Conservation (phyloP, 805 yeast species). For the Yarrowia deformans region DNA sequence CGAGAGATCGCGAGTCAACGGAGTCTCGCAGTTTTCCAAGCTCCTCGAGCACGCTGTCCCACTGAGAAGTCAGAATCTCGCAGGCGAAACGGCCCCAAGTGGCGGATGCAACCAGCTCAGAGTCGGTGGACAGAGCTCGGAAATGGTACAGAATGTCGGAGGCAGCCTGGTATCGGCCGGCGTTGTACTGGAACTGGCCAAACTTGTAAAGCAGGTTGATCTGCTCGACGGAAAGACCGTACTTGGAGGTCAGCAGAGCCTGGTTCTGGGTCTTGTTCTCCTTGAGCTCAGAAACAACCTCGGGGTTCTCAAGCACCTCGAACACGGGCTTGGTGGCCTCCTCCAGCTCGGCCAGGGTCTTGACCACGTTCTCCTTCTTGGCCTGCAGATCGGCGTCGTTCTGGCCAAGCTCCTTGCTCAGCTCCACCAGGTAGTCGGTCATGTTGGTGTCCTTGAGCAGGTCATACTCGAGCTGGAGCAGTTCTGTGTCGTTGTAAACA, state of each 20-base stretch:
- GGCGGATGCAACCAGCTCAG: constrained; percentile 60
- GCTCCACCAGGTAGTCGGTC: constrained; percentile 59
- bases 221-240: constrained; percentile 55
- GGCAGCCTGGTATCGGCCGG: constrained; percentile 68
- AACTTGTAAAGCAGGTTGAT: constrained; percentile 62
- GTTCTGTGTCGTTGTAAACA: constrained; percentile 56
- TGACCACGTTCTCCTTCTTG: constrained; percentile 52
- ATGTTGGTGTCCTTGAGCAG: constrained; percentile 65
- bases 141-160: constrained; percentile 65
- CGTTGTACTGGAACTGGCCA: constrained; percentile 68
- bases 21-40: constrained; percentile 62
- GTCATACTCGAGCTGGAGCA: constrained; percentile 59
- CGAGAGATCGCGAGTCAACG: constrained; percentile 62
- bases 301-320: constrained; percentile 57
- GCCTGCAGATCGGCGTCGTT: constrained; percentile 53
- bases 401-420: constrained; percentile 53
- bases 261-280: constrained; percentile 65
- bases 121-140: constrained; percentile 61
- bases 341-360: constrained; percentile 51
- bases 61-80: constrained; percentile 61
- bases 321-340: constrained; percentile 57
- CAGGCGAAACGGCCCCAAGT: constrained; percentile 76
- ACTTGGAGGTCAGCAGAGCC: constrained; percentile 55
- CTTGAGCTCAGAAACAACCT: constrained; percentile 60
- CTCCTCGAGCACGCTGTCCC: constrained; percentile 63